These are phyloP conservation scores for Tylopilus felleus DNA, from an alignment of 768 basidiomycete genomes.

Conservation along the genomic window DNA sequence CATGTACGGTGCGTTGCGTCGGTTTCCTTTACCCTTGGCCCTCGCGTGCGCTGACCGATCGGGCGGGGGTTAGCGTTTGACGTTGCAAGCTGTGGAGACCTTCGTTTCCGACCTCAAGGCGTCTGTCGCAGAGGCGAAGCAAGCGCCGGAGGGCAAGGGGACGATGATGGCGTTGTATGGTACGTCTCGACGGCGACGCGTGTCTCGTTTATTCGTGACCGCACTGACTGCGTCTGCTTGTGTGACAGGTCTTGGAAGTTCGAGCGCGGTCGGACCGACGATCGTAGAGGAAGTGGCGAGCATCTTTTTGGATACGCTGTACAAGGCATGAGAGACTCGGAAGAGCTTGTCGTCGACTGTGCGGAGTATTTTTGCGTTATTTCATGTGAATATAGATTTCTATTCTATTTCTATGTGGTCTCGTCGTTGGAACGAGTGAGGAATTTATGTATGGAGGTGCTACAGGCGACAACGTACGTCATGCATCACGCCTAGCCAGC, in stretches of 20 bases:
- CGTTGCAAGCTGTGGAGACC: slow-evolving; percentile 68
- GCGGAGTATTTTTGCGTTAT: no score
- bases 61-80: slow-evolving; percentile 60
- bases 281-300: slow-evolving; percentile 76
- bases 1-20: slow-evolving; percentile 75
- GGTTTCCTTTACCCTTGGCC: no score
- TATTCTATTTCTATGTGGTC: no score
- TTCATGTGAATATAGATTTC: no score
- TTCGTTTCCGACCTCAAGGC: slow-evolving; percentile 85
- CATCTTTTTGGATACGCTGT: slow-evolving; percentile 79
- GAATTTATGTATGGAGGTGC: no score
- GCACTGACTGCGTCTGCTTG: no score
- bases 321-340: slow-evolving; percentile 54
- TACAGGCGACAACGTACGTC: no score
- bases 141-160: slow-evolving; percentile 62
- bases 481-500: no score
- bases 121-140: slow-evolving; percentile 67
- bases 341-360: no score
- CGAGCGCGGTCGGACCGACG: slow-evolving; percentile 75
- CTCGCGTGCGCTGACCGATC: neutral
- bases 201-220: neutral
- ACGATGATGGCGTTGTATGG: slow-evolving; percentile 92
- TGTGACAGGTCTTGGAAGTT: slow-evolving; percentile 72
- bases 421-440: no score
- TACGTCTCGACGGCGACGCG: no score